Percentiles rank a stretch among this genome's conserved stretches.
These are phyloP conservation scores for Sarcocystis neurona DNA, from an alignment of 169 alveolate genomes.

Conservation along the genomic window DNA sequence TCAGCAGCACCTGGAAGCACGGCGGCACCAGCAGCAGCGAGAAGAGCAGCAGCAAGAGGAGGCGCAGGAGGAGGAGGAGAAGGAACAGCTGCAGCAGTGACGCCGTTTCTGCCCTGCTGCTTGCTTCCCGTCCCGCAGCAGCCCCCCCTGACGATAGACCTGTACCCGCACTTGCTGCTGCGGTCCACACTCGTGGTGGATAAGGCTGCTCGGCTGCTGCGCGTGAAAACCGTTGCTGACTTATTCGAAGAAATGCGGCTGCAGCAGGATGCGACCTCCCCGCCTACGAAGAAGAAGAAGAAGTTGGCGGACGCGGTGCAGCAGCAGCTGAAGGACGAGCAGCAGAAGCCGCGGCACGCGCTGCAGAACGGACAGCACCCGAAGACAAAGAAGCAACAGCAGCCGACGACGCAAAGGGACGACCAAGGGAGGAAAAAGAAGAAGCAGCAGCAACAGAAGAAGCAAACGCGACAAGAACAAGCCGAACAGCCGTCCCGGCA, in stretches of 20 bases:
- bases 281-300: not conserved
- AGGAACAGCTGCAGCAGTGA: not conserved
- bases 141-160: slow-evolving; percentile 57
- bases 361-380: not conserved
- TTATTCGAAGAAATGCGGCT: slow-evolving; percentile 36
- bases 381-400: not conserved
- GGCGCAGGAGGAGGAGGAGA: too few species aligned
- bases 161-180: slow-evolving; percentile 37
- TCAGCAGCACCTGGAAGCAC: too few species aligned
- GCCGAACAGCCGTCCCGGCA: too few species aligned
- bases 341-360: slow-evolving; percentile 4
- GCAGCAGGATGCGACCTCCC: not conserved
- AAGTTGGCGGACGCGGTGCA: not conserved
- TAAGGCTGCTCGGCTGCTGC: slow-evolving; percentile 25
- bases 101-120: slow-evolving; percentile 49
- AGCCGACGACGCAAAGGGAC: not conserved
- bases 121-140: slow-evolving; percentile 66
- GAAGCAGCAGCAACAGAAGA: too few species aligned
- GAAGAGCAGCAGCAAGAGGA: too few species aligned
- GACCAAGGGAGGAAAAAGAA: not conserved
- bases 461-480: not conserved
- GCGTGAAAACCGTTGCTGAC: slow-evolving; percentile 53
- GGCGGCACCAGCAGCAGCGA: not conserved
- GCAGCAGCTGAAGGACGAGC: not conserved
- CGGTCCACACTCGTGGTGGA: slow-evolving; percentile 33